Base-by-base conservation (phyloP, 768 basidiomycete species). In the Antrodiella citrinella region DNA sequence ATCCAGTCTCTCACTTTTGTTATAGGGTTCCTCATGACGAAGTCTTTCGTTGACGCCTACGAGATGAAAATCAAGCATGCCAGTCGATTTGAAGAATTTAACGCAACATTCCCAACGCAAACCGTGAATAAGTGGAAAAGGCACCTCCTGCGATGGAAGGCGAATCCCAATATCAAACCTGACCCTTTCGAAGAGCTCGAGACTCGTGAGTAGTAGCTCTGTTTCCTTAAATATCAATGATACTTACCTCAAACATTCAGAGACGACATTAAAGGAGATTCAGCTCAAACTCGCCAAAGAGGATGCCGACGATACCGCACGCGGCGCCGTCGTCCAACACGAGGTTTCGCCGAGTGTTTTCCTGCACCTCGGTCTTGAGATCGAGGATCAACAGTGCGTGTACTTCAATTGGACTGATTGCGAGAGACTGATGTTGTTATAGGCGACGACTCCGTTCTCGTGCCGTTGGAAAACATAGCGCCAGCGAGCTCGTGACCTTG, bases 371-470 rank as follows among this genome's bases (percentile, higher is more conserved):
- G 60, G 61, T 1, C 26, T 63, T 1, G 60, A 63, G 11, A 18
- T 64, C 1, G 58, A 62, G 43, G 58, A 62, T 3, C 46, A 57
- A 20, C 62, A 64, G 62, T 64, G 39, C 15, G 62, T 57, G 15
- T n/a, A 49, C 52, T 15, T 35, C n/a, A n/a, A 35, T 15, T 35
- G 30, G 7, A 7, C 30, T 35, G 7, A 7, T 7, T 7, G 15
- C 30, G 7, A 35, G 7, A 35, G 7, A 35, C 30, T 35, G 7
- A 35, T 15, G 30, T 35, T 15, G 7, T 7, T 35, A 35, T 15
- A 35, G 30, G 15, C 30, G 30, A n/a, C 30, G 30, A 35, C 30
- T 35, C 15, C 7, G 30, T 15, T 35, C 7, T 15, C 7, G 30
- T 7, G 30, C n/a, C n/a, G 15, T 35, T 15, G 30, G 7, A 35